Conservation (phyloP, 352 stramenopile genomes). For the Pythium oligandrum region DNA sequence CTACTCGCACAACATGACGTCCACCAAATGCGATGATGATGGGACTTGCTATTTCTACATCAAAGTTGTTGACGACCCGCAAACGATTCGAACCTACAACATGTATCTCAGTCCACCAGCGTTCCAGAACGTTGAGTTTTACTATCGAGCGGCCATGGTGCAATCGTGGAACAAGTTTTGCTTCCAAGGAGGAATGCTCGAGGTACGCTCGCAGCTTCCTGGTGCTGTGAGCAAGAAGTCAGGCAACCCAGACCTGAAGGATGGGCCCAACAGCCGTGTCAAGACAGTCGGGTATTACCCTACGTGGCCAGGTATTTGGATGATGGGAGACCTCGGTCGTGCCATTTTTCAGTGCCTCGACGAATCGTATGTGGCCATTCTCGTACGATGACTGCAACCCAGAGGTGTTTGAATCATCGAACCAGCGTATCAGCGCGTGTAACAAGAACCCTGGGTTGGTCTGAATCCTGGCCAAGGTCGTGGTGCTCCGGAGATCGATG, state of each 20-base stretch:
- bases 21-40: too few species aligned
- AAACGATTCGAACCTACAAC: conserved; percentile 23
- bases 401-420: conserved; percentile 32
- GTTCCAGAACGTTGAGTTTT: conserved; percentile 16
- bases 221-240: conserved; percentile 23
- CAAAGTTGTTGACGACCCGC: conserved; percentile 22
- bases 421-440: conserved; percentile 81
- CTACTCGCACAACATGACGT: too few species aligned
- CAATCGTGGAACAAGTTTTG: conserved; percentile 96
- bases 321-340: too few species aligned
- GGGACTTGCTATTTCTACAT: conserved; percentile 31
- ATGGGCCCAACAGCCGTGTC: conserved; percentile 4
- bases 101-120: conserved; percentile 18
- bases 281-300: conserved; percentile 7
- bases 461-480: conserved; percentile 20
- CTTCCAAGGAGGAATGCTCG: conserved; percentile 90
- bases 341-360: too few species aligned
- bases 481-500: conserved; percentile 87
- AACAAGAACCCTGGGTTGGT: conserved; percentile 86
- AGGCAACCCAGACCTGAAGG: conserved; percentile 4
- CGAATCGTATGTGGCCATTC: conserved; percentile 87
- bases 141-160: conserved; percentile 80
- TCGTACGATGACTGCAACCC: conserved; percentile 90
- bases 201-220: conserved; percentile 84
- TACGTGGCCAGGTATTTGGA: too few species aligned